Base-by-base conservation (phyloP, 2,329 filamentous ascomycete species). In the Neoarthrinium moseri region DNA sequence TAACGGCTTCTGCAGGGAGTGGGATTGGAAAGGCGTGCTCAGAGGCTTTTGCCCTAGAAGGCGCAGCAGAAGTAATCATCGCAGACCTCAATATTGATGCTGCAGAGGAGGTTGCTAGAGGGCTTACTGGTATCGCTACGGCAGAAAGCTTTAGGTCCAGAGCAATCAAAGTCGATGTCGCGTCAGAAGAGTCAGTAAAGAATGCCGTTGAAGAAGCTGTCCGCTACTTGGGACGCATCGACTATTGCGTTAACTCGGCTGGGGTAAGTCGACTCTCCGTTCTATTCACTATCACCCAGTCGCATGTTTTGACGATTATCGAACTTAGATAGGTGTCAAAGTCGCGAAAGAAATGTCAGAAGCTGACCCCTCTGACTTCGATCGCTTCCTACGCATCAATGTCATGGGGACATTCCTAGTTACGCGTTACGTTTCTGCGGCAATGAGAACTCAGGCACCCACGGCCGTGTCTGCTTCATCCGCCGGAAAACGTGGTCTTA, bases 361-460 rank as follows among this genome's bases (percentile, higher is more conserved):
- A 5, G 32, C 32, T 18, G 20, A 15, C 5, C 20, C 20, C 12
- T 10, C 20, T 20, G 35, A 37, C 18, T 55, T 53, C 34, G 13
- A 46, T 21, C 32, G 47, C 11, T 24, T 47, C 3, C 46, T 51
- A 8, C 32, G 50, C 11, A 21, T 54, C 37, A 54, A 57, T 18
- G 49, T 51, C 4, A 45, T 27, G 2, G 55, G 55, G 7, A 49
- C 49, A 5, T 56, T 55, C 32, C 27, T 56, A 2, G 51, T 57
- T 3, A 50, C 45, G 5, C 23, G 42, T 2, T 8, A 20, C 1
- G 29, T 41, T 7, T 53, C 49, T 3, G 36, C 36, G 3, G 40
- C 34, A 3, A 56, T 59, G 56, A 40, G 33, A n/a, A 10, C 36
- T 2, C 55, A 59, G 32, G 52, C 56, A 8, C 43, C 37, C 15